These are phyloP conservation scores for Ascocoryne sarcoides DNA, from an alignment of 2,329 filamentous ascomycete genomes.

Conservation along the genomic window DNA sequence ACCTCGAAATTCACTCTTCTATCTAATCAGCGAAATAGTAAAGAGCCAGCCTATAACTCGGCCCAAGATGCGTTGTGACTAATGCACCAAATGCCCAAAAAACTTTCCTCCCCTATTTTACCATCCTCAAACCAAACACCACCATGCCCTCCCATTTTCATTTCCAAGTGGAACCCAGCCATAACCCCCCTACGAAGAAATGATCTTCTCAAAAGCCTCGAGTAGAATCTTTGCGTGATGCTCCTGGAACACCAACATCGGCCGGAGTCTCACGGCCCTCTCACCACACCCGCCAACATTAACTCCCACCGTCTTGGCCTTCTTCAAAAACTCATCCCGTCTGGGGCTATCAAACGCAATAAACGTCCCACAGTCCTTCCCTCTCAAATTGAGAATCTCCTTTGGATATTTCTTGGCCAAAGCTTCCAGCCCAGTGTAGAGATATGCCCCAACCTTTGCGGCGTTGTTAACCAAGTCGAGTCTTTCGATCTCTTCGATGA, in stretches of 20 bases:
- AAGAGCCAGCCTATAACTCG: background rate
- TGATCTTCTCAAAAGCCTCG: slow-evolving; percentile 58
- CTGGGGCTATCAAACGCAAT: slow-evolving; percentile 70
- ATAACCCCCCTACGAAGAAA: slow-evolving; percentile 20
- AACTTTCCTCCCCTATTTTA: background rate
- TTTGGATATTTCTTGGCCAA: slow-evolving; percentile 58
- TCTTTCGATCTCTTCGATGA: slow-evolving; percentile 65
- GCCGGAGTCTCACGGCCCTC: slow-evolving; percentile 60
- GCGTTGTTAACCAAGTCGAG: slow-evolving; percentile 62
- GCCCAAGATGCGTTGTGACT: background rate
- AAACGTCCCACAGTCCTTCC: slow-evolving; percentile 69
- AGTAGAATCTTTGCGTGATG: slow-evolving; percentile 81
- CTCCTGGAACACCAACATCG: slow-evolving; percentile 82
- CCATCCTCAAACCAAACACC: background rate
- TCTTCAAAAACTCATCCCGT: slow-evolving; percentile 59
- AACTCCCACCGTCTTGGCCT: slow-evolving; percentile 62
- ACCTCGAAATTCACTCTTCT: too few relatives aligned
- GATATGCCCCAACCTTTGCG: slow-evolving; percentile 49
- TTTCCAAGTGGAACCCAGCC: background rate
- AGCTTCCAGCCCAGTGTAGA: slow-evolving; percentile 55
- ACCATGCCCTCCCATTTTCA: background rate
- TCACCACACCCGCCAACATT: slow-evolving; percentile 72
- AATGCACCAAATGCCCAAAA: background rate
- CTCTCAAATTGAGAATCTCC: slow-evolving; percentile 64
- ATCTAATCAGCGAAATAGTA: too few relatives aligned